Evolutionary conservation across 1,284 basidiomycete species (phyloP).

Genomic region (Lentinus polychrous): DNA sequence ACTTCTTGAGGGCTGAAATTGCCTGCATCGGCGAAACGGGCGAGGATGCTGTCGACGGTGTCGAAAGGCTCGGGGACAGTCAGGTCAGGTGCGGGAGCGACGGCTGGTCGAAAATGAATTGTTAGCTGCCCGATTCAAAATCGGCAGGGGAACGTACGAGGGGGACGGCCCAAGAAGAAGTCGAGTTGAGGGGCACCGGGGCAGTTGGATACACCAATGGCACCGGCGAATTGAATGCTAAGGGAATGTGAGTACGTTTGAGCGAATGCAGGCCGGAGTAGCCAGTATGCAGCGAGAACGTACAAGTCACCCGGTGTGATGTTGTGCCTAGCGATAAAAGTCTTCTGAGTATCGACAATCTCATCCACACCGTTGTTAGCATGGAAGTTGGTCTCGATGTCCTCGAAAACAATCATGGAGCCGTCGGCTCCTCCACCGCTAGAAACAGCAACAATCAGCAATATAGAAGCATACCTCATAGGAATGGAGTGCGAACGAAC

Average conservation of each 20-base stretch:
- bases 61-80: constrained; percentile 26
- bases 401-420: constrained; percentile 16
- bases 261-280: not conserved
- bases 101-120: constrained; percentile 5
- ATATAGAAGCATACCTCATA: not conserved
- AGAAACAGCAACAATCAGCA: not conserved
- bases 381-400: constrained; percentile 18
- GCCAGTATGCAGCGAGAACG: not conserved
- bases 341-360: constrained; percentile 14
- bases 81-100: constrained; percentile 14
- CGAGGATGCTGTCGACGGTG: constrained; percentile 21
- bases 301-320: constrained; percentile 15
- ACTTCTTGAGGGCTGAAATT: constrained; percentile 24
- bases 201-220: constrained; percentile 16
- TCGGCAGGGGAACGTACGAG: not conserved
- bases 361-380: constrained; percentile 19
- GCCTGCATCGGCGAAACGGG: constrained; percentile 29
- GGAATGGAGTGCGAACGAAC: not conserved
- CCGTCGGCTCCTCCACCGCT: constrained; percentile 18
- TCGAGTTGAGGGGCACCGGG: constrained; percentile 15
- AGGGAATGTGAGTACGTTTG: not conserved
- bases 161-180: constrained; percentile 15
- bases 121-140: too few species aligned
- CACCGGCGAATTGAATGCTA: constrained; percentile 17
- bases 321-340: constrained; percentile 14